phyloP scores from a whole-genome alignment of 306 rosid species.

The barrel medic (Medicago truncatula) region DNA sequence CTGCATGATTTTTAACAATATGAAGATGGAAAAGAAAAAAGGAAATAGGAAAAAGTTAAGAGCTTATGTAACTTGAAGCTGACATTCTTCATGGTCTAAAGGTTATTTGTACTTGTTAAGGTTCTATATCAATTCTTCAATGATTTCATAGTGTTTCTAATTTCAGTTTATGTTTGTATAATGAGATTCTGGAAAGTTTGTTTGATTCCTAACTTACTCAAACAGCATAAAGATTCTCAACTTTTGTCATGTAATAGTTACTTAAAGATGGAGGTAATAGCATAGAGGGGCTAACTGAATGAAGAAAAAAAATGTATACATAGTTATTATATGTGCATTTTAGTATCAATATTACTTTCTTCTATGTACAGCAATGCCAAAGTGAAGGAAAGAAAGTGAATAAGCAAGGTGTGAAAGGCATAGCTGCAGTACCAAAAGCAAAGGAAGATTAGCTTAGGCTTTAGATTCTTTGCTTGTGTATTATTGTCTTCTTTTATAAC shows the following conservation, averaged over 20 bases:
- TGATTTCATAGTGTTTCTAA: not conserved
- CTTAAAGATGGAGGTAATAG: not conserved
- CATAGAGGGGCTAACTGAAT: not conserved
- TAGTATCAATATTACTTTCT: constrained; percentile 53
- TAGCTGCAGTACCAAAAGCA: constrained; percentile 43
- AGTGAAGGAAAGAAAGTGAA: constrained; percentile 28
- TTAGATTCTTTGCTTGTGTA: constrained; percentile 51
- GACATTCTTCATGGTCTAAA: constrained; percentile 8
- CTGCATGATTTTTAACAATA: constrained; percentile 42
- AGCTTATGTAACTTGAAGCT: not conserved
- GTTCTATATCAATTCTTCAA: constrained; percentile 18
- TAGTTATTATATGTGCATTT: constrained; percentile 20
- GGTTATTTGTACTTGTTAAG: not conserved
- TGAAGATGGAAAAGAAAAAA: constrained; percentile 1
- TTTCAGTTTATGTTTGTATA: not conserved
- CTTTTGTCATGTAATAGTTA: constrained; percentile 35
- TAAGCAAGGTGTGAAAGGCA: constrained; percentile 4
- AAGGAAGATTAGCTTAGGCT: constrained; percentile 22
- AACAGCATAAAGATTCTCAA: constrained; percentile 36
- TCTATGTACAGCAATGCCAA: constrained; percentile 50
- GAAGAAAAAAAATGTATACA: not conserved
- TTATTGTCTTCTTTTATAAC: constrained; percentile 28
- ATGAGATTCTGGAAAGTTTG: not conserved
- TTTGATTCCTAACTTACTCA: constrained; percentile 38
- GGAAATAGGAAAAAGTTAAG: not conserved